Base-by-base conservation (phyloP, 139 green algal genomes). In the Pycnococcus provasolii region DNA sequence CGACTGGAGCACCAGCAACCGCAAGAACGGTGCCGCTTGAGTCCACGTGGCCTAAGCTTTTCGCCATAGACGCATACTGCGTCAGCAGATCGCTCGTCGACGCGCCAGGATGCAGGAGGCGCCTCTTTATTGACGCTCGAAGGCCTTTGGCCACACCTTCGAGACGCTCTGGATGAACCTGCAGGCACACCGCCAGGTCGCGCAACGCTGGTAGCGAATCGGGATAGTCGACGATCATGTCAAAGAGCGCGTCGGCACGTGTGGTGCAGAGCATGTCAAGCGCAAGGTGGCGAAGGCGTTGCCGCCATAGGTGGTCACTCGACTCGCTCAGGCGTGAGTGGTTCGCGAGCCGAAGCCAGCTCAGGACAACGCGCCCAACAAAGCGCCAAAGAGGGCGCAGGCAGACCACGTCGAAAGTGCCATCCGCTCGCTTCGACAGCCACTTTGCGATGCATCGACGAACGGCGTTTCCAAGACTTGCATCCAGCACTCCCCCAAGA, bases 91-190 rank as follows among this genome's bases (percentile, higher is more conserved):
- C 89, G 37, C 60, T 51, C 3, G 92, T 96, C 26, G 85, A 77
- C 11, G 90, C 92, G 45, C 91, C 92, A 70, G 89, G 55, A 62
- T 94, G 90, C 62, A 97, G 80, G 62, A 98, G 77, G 41, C 87
- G 73, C 43, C 61, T 39, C 6, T 69, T 55, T 42, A 91, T 52
- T 11, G 77, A 42, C 7, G 62, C 54, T 11, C 58, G 53, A 70
- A 90, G 81, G 26, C 26, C 26, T 26, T 26, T 26, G 26, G 26
- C 26, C 26, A 26, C 26, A 26, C 26, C 26, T 26, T 26, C 26
- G 26, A 26, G 26, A 26, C 26, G 26, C 26, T 26, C 26, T 26
- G 26, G 26, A 26, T 26, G 26, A 26, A 26, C 71, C 7, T 54
- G 43, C 50, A 96, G 66, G 76, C 89, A 95, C 0, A 80, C 71